Evolutionary conservation across 2,329 filamentous ascomycete genomes (phyloP), one percentile per base, ranked within the genome.

Genomic region (Neofusicoccum kwambonambiense): DNA sequence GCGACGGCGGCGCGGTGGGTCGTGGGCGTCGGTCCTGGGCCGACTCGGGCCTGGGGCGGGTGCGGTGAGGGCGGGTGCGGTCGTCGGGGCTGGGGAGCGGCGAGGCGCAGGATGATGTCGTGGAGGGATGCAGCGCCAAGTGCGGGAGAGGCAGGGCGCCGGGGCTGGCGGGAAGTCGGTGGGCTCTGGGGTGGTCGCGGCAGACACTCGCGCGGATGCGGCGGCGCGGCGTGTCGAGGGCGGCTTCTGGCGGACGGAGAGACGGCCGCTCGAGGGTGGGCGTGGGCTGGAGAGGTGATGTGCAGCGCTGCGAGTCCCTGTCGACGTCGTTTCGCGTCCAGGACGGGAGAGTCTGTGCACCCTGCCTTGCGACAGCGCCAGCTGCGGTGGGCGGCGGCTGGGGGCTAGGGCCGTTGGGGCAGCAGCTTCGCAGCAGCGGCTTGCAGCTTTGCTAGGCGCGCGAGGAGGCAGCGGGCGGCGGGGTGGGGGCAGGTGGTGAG

Each of bases 311-410:
- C 45, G 45, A 62, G 63, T 65, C 64, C 56, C 64, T 65, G 64
- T 56, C 42, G 42, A 47, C 42, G 42, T 60, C 64, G 56, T 62
- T 62, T 65, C 64, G 64, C 64, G 57, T 45, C 27, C 19, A 65
- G 65, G 57, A 31, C 27, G 27, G 27, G 27, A 31, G 41, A 50
- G 65, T 67, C 65, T 65, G 65, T 65, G 65, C 65, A 50, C 62
- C 61, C 45, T 64, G 66, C 64, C 64, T 65, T 67, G 65, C 65
- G 63, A 67, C 63, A 47, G 56, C 56, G 58, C 52, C 34, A 49
- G 54, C 39, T 57, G 62, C 54, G 56, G 56, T 60, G 56, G 56
- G 56, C 56, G 54, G 54, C 54, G 54, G 54, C 42, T 35, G 56
- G 42, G 22, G 56, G 31, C 42, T 60, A 37, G 31, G 56, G 41